Evolutionary conservation across 2,329 filamentous ascomycete species (phyloP).

Genomic region (Cordyceps fumosorosea): DNA sequence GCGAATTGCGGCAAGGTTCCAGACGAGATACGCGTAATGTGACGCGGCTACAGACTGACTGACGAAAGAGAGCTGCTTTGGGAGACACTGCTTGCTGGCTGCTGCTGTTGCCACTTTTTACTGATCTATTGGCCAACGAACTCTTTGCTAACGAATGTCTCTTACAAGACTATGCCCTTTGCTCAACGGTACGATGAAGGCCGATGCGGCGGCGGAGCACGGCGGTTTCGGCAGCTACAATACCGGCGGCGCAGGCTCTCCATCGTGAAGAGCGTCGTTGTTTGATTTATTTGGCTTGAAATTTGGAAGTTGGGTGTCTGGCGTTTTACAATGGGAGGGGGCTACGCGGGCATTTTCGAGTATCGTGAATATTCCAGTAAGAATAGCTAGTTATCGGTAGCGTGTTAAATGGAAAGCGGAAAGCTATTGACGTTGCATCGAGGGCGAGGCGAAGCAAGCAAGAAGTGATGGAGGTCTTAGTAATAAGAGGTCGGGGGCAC

Average conservation of each 20-base stretch:
- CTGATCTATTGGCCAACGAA: conserved; percentile 4
- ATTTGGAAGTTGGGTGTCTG: background rate
- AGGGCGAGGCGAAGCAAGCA: background rate
- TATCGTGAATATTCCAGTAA: background rate
- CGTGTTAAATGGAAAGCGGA: background rate
- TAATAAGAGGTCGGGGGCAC: background rate
- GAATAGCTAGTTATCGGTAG: background rate
- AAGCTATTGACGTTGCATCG: background rate
- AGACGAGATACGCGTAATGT: background rate
- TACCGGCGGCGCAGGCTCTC: conserved; percentile 19
- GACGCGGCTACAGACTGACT: background rate
- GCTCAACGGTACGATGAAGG: conserved; percentile 75
- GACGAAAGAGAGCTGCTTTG: conserved; percentile 1
- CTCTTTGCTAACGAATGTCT: conserved; percentile 22
- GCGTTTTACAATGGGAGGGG: background rate
- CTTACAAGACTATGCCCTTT: conserved; percentile 66
- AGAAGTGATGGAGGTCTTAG: background rate
- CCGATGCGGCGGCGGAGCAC: conserved; percentile 47
- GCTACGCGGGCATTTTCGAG: background rate
- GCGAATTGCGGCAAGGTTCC: background rate
- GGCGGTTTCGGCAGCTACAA: conserved; percentile 53
- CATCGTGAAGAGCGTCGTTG: background rate
- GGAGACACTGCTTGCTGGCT: conserved; percentile 7
- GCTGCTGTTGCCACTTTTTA: background rate
- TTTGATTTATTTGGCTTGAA: background rate